Evolutionary conservation across 106 monocot genomes (phyloP).

Genomic region (Alisma plantagoaquatica): DNA sequence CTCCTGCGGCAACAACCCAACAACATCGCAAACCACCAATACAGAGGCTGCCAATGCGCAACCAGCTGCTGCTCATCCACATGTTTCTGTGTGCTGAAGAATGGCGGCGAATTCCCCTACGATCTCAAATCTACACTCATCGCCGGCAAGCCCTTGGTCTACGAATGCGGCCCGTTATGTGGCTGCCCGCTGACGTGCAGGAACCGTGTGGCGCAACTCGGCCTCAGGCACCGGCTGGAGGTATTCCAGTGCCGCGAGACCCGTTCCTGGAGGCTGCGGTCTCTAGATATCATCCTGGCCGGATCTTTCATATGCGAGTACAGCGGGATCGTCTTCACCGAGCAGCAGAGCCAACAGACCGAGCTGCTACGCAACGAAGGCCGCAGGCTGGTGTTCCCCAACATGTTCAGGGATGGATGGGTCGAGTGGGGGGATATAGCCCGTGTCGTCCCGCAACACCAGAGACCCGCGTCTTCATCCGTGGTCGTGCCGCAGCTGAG

Average conservation of each 20-base stretch:
- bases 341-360: slow-evolving; percentile 48
- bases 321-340: slow-evolving; percentile 61
- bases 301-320: slow-evolving; percentile 77
- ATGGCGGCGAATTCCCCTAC: slow-evolving; percentile 78
- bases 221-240: slow-evolving; percentile 47
- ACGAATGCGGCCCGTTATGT: slow-evolving; percentile 70
- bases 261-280: slow-evolving; percentile 76
- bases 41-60: slow-evolving; percentile 62
- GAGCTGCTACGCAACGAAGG: slow-evolving; percentile 34
- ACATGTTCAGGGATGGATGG: slow-evolving; percentile 56
- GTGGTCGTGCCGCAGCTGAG: slow-evolving; percentile 31
- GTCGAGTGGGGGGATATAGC: slow-evolving; percentile 81
- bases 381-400: slow-evolving; percentile 46
- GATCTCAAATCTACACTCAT: slow-evolving; percentile 39
- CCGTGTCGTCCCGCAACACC: slow-evolving; percentile 42
- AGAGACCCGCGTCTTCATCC: slow-evolving; percentile 20
- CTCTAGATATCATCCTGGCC: slow-evolving; percentile 76
- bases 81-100: slow-evolving; percentile 46
- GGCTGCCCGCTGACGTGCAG: slow-evolving; percentile 49
- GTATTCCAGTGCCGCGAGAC: slow-evolving; percentile 71
- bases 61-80: slow-evolving; percentile 29
- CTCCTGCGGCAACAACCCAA: slow-evolving; percentile 14
- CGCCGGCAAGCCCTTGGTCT: slow-evolving; percentile 62
- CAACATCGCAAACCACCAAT: slow-evolving; percentile 44
- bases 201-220: slow-evolving; percentile 75